Evolutionary conservation across 768 basidiomycete species (phyloP), one percentile per base, ranked within the genome.

Genomic region (Filobasidium wieringae): DNA sequence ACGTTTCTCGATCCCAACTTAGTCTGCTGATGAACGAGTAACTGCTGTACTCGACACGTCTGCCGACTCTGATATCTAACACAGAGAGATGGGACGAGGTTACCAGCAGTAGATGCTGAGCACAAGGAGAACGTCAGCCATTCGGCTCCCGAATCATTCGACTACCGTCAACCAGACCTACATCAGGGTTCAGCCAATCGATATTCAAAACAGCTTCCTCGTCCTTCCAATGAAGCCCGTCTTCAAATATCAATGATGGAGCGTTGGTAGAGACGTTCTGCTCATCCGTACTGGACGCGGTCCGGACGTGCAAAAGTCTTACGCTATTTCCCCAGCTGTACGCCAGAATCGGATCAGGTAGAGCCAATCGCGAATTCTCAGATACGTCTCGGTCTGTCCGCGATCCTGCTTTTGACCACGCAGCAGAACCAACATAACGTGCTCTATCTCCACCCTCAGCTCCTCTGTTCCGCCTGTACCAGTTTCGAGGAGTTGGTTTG

Each of bases 401-500:
- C 29, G 60, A 53, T 1, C 65, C 65, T 5, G 64, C 53, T 7
- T 53, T 15, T 2, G 65, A 57, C 73, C 73, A 74, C 1, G 58
- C 64, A 4, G 68, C 67, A 27, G 62, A 63, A 1, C 72, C 73
- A 1, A 53, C 56, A 27, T 40, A 17, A 2, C 62, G 63, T 8
- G 59, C 64, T 8, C 26, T 17, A 6, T 59, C 51, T 1, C 64
- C 66, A 4, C 67, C 64, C 11, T 59, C 59, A 3, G 51, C 58
- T 29, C 58, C 63, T 37, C 73, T 50, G 51, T 73, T 58, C 29
- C 64, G 66, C 17, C 76, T 64, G 57, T 66, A 85, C 90, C 91
- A 96, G 0, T 92, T 99, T 68, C 86, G 83, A 7, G 95, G 88
- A 0, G 82, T 80, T 2, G 95, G 95, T 65, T 88, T 91, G 60